Conservation (phyloP, 371 early-diverging fungal species). For the Lichtheimia ramosa region DNA sequence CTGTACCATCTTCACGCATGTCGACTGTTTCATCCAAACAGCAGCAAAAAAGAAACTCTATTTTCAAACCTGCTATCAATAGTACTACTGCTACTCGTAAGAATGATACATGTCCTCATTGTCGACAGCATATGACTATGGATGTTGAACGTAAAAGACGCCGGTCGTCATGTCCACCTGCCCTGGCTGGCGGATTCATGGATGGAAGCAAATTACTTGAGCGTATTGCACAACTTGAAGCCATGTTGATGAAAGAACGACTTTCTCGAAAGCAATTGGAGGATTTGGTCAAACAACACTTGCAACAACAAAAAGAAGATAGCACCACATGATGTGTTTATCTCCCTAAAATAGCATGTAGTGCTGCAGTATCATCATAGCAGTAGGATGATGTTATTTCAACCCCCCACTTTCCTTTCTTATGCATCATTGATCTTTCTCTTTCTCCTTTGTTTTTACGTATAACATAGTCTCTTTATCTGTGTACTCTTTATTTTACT, state of each 20-base stretch:
- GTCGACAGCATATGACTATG: constrained; percentile 18
- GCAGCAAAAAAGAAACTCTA: not conserved
- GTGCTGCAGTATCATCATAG: too few species aligned
- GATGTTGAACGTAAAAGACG: constrained; percentile 6
- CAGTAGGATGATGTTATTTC: not conserved
- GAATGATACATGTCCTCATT: constrained; percentile 32
- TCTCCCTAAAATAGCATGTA: too few species aligned
- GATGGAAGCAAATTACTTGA: constrained; percentile 11
- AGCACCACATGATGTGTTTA: too few species aligned
- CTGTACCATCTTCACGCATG: constrained; percentile 2
- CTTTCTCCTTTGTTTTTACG: too few species aligned
- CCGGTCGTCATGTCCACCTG: constrained; percentile 33
- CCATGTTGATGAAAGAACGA: constrained; percentile 50
- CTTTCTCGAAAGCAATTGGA: constrained; percentile 39
- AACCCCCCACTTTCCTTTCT: not conserved
- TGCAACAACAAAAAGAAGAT: too few species aligned
- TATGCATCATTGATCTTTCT: too few species aligned
- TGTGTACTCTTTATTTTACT: too few species aligned
- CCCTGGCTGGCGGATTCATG: constrained; percentile 14
- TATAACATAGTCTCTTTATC: too few species aligned
- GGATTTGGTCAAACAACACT: not conserved
- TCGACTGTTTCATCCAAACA: not conserved
- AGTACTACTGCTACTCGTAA: not conserved
- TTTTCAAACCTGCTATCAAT: not conserved
- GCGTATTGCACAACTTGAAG: constrained; percentile 31